Evolutionary conservation across 2,329 filamentous ascomycete genomes (phyloP), one percentile per base, ranked within the genome.

Genomic region (Aureobasidium subglaciale): DNA sequence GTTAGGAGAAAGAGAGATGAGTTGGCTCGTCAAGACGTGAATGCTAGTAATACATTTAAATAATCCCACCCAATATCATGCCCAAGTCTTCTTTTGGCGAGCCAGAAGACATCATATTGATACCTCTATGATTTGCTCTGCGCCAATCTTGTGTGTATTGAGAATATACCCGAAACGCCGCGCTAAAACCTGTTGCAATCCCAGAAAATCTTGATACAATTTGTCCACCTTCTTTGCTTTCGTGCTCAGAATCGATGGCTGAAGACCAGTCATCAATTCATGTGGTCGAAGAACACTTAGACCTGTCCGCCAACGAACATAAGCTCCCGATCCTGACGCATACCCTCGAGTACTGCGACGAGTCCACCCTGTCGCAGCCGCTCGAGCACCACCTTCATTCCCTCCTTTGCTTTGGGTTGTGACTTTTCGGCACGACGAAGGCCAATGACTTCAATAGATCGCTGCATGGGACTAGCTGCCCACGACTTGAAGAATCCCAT

Each of bases 321-420:
- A 22, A 65, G 55, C 48, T 69, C 67, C 10, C 67, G 75, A 64
- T 87, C 84, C 62, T 75, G 73, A 50, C 82, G 75, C 84, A 87
- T 87, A 25, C 83, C 84, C 61, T 87, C 85, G 27, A 88, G 71
- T n/a, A 87, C 85, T 20, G 71, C 84, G 15, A 86, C 82, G 16
- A 88, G 72, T 0, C 85, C 86, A 35, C 85, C 85, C 57, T 77
- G 75, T 54, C 85, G 75, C 65, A 88, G 69, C 45, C 88, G 77
- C 70, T 90, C 86, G 20, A 93, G 76, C 8, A 93, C 88, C 34
- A 91, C 82, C 56, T 82, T 84, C 88, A 93, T 92, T 46, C 88
- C 88, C 68, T 91, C 86, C 48, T 86, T 83, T 62, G 87, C 88
- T 73, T 91, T 91, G 50, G 85, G 84, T 63, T 92, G 79, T 67